phyloP scores from a whole-genome alignment of 2,329 filamentous ascomycete species.

The Fusarium denticulatum region DNA sequence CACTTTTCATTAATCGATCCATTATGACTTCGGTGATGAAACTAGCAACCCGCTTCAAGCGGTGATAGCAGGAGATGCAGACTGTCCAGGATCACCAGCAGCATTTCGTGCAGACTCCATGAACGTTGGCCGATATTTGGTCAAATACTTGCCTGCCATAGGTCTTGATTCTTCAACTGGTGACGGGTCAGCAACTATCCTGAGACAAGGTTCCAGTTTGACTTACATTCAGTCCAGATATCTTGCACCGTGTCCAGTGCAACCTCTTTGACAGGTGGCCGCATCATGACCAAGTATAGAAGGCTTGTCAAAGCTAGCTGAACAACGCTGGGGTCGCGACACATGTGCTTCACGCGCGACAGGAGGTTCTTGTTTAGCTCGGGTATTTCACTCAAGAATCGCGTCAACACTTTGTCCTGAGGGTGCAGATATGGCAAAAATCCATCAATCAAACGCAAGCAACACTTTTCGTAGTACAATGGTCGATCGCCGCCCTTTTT shows the following conservation, averaged over 20 bases:
- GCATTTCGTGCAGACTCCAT: conserved; percentile 46
- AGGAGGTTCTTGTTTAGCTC: conserved; percentile 78
- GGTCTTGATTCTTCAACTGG: conserved; percentile 70
- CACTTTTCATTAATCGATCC: neutral
- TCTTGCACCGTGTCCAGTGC: conserved; percentile 73
- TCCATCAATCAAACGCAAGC: conserved; percentile 83
- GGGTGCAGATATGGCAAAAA: conserved; percentile 92
- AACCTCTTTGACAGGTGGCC: conserved; percentile 70
- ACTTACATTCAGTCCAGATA: conserved; percentile 73
- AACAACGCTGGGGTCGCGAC: conserved; percentile 72
- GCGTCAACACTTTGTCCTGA: conserved; percentile 87
- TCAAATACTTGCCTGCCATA: conserved; percentile 70
- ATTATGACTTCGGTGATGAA: neutral
- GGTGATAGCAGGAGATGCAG: conserved; percentile 45
- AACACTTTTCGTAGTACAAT: conserved; percentile 81
- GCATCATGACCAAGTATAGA: conserved; percentile 74
- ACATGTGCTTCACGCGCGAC: conserved; percentile 74
- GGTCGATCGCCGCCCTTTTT: conserved; percentile 59
- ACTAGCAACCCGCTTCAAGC: conserved; percentile 36
- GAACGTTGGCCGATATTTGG: conserved; percentile 68
- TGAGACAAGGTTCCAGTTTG: neutral
- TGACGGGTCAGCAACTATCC: conserved; percentile 26
- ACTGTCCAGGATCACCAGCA: conserved; percentile 32
- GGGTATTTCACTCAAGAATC: conserved; percentile 92
- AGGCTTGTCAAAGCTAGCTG: conserved; percentile 71